A percentile compares a stretch with the other conserved stretches of the same genome.
Evolutionary conservation across 2,329 filamentous ascomycete species (phyloP).

Genomic region (Fusarium abutilonis): DNA sequence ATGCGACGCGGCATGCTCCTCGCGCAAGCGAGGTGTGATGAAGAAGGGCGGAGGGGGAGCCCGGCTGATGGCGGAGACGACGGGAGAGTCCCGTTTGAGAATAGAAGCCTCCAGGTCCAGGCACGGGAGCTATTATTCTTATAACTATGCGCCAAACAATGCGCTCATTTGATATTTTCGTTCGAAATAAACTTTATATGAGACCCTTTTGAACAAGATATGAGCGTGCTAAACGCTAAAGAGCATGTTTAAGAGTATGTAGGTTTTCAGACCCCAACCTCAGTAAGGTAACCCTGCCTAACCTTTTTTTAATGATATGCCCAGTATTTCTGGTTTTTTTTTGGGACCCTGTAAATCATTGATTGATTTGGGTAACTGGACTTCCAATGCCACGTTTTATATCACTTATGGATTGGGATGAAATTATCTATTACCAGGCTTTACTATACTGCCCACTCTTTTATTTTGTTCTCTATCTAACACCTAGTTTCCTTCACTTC

Average conservation of each 20-base stretch:
- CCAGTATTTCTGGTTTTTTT: too few relatives aligned
- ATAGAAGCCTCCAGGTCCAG: neutral
- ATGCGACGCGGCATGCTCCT: conserved; percentile 5
- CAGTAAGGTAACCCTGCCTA: neutral
- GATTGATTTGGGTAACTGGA: neutral
- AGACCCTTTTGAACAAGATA: too few relatives aligned
- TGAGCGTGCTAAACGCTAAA: too few relatives aligned
- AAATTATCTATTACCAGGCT: neutral
- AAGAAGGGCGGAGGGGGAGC: conserved; percentile 30
- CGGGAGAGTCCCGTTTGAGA: conserved; percentile 5
- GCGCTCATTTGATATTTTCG: neutral
- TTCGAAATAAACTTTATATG: too few relatives aligned
- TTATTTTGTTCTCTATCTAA: neutral
- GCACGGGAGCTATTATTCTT: neutral
- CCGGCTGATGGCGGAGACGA: conserved; percentile 17
- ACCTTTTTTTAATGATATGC: too few relatives aligned
- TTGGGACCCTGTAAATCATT: neutral
- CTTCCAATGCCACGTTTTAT: neutral
- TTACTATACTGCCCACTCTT: neutral
- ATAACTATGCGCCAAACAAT: neutral
- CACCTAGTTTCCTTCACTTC: too few relatives aligned
- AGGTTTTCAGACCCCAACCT: neutral
- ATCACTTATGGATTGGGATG: neutral
- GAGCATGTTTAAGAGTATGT: neutral
- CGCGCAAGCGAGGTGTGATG: conserved; percentile 18